Conservation (phyloP, 1,284 basidiomycete genomes). For the Wolfiporia cocos region DNA sequence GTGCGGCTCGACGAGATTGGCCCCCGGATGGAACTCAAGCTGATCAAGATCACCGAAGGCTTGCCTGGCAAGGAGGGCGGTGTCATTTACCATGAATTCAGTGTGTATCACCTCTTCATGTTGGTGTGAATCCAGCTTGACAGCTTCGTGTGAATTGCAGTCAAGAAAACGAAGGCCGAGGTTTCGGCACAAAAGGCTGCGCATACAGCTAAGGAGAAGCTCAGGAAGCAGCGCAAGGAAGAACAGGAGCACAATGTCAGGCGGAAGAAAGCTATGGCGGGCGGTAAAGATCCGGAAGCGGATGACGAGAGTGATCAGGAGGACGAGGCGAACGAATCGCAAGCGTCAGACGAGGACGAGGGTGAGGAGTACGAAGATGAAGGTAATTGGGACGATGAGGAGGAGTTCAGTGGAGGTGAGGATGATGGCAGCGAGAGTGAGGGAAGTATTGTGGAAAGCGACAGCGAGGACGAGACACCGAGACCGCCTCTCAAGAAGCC, state of each 20-base stretch:
- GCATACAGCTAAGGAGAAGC: slow-evolving; percentile 70
- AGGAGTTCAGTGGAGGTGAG: slow-evolving; percentile 55
- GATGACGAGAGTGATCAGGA: slow-evolving; percentile 36
- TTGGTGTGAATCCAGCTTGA: slow-evolving; percentile 5
- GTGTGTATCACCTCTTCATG: slow-evolving; percentile 36
- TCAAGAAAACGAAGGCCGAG: slow-evolving; percentile 80
- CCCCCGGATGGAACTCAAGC: slow-evolving; percentile 87
- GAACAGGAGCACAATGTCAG: slow-evolving; percentile 88
- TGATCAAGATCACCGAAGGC: slow-evolving; percentile 96
- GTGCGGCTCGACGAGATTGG: slow-evolving; percentile 93
- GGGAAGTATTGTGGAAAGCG: slow-evolving; percentile 34
- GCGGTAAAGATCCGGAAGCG: slow-evolving; percentile 33
- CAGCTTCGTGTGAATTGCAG: slow-evolving; percentile 33
- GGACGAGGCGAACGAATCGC: slow-evolving; percentile 30
- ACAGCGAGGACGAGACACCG: slow-evolving; percentile 30
- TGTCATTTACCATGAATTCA: slow-evolving; percentile 90
- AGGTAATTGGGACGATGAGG: slow-evolving; percentile 56
- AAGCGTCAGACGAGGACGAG: slow-evolving; percentile 35
- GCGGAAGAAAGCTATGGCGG: slow-evolving; percentile 57
- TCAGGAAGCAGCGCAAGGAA: slow-evolving; percentile 71
- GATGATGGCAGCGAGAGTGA: slow-evolving; percentile 30
- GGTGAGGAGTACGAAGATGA: slow-evolving; percentile 39
- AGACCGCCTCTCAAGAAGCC: slow-evolving; percentile 33
- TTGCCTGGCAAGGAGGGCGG: slow-evolving; percentile 83
- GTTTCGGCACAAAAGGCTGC: slow-evolving; percentile 57